Percentiles rank a stretch among this genome's conserved stretches.
Conservation (phyloP, 2,329 filamentous ascomycete genomes). For the Talaromyces islandicus region DNA sequence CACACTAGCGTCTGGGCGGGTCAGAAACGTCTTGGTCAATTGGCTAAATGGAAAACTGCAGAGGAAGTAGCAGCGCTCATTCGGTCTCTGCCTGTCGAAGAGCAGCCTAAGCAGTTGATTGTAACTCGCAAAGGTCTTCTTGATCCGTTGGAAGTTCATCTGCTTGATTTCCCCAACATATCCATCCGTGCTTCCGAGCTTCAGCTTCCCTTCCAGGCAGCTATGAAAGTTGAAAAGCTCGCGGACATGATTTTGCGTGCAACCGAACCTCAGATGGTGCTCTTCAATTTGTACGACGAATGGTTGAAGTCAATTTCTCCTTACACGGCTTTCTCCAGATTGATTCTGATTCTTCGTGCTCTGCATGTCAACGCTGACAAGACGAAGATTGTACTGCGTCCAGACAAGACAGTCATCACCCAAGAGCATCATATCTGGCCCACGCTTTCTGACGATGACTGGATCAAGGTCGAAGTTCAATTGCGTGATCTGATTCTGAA, state of each 20-base stretch:
- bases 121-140: slow-evolving; percentile 95
- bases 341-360: slow-evolving; percentile 87
- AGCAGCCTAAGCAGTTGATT: slow-evolving; percentile 97
- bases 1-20: slow-evolving; percentile 99
- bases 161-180: slow-evolving; percentile 98
- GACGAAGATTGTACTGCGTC: slow-evolving; percentile 89
- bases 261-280: slow-evolving; percentile 98
- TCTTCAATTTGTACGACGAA: slow-evolving; percentile 98
- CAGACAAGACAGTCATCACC: slow-evolving; percentile 96
- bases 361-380: slow-evolving; percentile 98
- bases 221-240: slow-evolving; percentile 99
- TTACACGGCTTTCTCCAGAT: slow-evolving; percentile 94
- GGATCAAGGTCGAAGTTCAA: slow-evolving; percentile 99
- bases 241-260: slow-evolving; percentile 98
- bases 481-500: slow-evolving; percentile 93
- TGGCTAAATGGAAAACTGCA: slow-evolving; percentile 99
- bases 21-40: slow-evolving; percentile 95
- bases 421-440: slow-evolving; percentile 99
- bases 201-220: slow-evolving; percentile 96
- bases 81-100: slow-evolving; percentile 89
- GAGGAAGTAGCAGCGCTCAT: slow-evolving; percentile 99
- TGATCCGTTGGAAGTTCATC: slow-evolving; percentile 92
- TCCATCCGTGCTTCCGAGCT: slow-evolving; percentile 96
- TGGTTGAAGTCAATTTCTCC: slow-evolving; percentile 98
- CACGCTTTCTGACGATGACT: slow-evolving; percentile 86